Percentiles rank a stretch among this genome's conserved stretches.
Evolutionary conservation across 306 rosid genomes (phyloP).

Genomic region (Sesbania bispinosa): DNA sequence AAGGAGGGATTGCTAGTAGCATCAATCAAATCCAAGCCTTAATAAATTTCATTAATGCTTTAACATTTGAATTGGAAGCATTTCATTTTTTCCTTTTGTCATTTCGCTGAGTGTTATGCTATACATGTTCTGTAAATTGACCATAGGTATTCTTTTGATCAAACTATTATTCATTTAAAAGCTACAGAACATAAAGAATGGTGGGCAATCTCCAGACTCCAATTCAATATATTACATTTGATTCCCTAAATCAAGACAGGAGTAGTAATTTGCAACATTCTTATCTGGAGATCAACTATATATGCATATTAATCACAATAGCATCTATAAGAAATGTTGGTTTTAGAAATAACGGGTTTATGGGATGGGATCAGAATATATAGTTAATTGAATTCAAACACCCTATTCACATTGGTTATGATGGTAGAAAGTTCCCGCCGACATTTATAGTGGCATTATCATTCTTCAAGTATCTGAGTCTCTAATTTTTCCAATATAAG

Average conservation of each 20-base stretch:
- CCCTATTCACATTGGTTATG: background rate
- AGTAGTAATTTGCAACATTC: background rate
- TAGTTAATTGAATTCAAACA: background rate
- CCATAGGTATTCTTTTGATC: background rate
- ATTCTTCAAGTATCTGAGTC: background rate
- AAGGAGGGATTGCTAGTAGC: background rate
- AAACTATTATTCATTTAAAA: conserved; percentile 1
- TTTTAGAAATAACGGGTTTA: background rate
- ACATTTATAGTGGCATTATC: background rate
- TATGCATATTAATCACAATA: background rate
- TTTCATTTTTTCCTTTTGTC: background rate
- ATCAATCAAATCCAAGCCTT: background rate
- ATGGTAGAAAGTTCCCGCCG: background rate
- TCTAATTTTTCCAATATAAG: background rate
- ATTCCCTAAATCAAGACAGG: background rate
- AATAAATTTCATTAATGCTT: background rate
- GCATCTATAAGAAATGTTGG: background rate
- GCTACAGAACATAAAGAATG: too few species aligned
- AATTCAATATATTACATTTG: background rate
- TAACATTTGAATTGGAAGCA: background rate
- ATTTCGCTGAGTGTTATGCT: background rate
- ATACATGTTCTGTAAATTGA: background rate
- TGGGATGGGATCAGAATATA: background rate
- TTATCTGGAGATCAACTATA: background rate
- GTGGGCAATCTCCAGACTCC: too few species aligned